phyloP scores from a whole-genome alignment of 345 rosid species.

The Aethionema arabicum region DNA sequence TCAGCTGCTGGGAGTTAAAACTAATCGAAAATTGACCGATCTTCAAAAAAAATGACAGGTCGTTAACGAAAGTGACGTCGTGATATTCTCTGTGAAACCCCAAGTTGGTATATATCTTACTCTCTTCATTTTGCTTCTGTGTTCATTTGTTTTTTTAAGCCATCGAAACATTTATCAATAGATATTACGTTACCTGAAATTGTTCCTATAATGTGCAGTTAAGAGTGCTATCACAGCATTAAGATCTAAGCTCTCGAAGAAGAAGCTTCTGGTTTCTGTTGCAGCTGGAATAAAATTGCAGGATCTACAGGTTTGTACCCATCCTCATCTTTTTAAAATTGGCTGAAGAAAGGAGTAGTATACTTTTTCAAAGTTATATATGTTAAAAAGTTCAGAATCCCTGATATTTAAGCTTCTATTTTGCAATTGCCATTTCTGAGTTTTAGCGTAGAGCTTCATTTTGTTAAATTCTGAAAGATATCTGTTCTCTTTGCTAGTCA shows the following conservation, averaged over 20 bases:
- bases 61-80: constrained; percentile 72
- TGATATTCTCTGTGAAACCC: constrained; percentile 87
- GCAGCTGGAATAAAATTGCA: constrained; percentile 83
- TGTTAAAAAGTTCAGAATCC: background rate
- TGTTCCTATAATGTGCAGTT: constrained; percentile 17
- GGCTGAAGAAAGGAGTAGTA: background rate
- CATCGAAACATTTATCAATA: background rate
- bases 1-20: background rate
- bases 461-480: constrained; percentile 5
- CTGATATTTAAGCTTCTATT: background rate
- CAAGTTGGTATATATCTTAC: constrained; percentile 53
- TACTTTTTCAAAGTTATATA: background rate
- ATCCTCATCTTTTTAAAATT: too few relatives aligned
- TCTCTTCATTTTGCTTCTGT: background rate
- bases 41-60: constrained; percentile 49
- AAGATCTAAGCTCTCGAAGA: constrained; percentile 58
- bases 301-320: constrained; percentile 70
- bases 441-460: background rate
- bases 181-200: background rate
- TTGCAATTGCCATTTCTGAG: background rate
- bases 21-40: constrained; percentile 14
- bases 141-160: background rate
- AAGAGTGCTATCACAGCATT: constrained; percentile 62
- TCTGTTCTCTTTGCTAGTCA: constrained; percentile 42
- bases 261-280: constrained; percentile 83